These are phyloP conservation scores for Porpolomopsis calyptriformis DNA, from an alignment of 768 basidiomycete genomes.

Conservation along the genomic window DNA sequence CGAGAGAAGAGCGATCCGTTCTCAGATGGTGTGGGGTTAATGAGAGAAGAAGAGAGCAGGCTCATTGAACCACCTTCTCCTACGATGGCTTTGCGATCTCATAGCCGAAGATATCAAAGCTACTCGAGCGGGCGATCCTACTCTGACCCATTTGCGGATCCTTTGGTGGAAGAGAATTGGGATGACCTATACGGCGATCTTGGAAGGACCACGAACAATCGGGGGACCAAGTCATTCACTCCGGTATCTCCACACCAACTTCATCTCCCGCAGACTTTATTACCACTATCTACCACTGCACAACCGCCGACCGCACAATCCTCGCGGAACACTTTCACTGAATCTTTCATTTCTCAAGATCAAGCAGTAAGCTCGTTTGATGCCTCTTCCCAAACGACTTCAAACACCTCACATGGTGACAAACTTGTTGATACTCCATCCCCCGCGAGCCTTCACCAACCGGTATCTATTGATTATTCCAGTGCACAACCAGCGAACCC, in stretches of 20 bases:
- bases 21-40: slow-evolving; percentile 31
- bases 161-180: slow-evolving; percentile 23
- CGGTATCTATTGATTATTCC: slow-evolving; percentile 16
- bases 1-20: slow-evolving; percentile 44
- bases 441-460: slow-evolving; percentile 15
- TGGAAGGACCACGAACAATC: slow-evolving; percentile 9
- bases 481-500: slow-evolving; percentile 31
- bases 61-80: slow-evolving; percentile 17
- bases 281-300: slow-evolving; percentile 27
- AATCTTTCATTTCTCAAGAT: slow-evolving; percentile 16
- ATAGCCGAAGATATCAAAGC: slow-evolving; percentile 25
- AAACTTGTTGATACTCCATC: slow-evolving; percentile 9
- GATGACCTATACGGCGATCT: slow-evolving; percentile 8
- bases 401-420: slow-evolving; percentile 6
- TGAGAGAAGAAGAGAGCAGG: slow-evolving; percentile 25
- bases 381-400: background rate
- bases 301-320: slow-evolving; percentile 31
- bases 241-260: slow-evolving; percentile 12
- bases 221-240: slow-evolving; percentile 2
- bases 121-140: slow-evolving; percentile 32
- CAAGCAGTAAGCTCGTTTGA: slow-evolving; percentile 15
- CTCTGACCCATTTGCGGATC: slow-evolving; percentile 39
- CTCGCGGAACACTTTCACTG: slow-evolving; percentile 23
- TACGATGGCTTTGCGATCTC: slow-evolving; percentile 18
- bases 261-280: slow-evolving; percentile 20